These are phyloP conservation scores for Trichosporon ovoides DNA, from an alignment of 1,284 basidiomycete species.

Conservation along the genomic window DNA sequence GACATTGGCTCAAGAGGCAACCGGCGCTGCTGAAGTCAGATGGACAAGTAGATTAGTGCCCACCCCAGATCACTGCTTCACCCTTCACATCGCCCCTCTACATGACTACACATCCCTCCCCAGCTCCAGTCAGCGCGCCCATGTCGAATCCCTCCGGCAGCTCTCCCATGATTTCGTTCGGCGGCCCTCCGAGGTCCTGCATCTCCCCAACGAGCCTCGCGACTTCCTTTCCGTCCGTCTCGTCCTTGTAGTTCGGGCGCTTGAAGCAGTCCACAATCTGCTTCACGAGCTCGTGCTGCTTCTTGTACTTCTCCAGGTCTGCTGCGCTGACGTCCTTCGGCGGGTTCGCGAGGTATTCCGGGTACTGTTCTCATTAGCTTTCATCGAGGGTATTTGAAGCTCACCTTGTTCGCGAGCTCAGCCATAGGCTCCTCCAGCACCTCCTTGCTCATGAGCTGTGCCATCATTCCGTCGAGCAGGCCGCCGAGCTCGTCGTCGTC, in stretches of 20 bases:
- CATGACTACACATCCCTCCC: background rate
- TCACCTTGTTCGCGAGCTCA: slow-evolving; percentile 77
- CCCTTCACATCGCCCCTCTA: background rate
- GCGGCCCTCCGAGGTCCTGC: slow-evolving; percentile 69
- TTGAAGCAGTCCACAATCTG: slow-evolving; percentile 72
- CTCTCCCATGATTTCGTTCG: slow-evolving; percentile 83
- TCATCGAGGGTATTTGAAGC: slow-evolving; percentile 9
- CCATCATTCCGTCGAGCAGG: slow-evolving; percentile 87
- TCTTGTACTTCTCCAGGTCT: slow-evolving; percentile 65
- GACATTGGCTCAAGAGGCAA: no score
- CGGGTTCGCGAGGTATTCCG: slow-evolving; percentile 62
- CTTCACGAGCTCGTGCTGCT: slow-evolving; percentile 62
- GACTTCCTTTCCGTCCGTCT: slow-evolving; percentile 51
- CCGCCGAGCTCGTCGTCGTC: slow-evolving; percentile 65
- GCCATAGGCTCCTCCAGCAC: slow-evolving; percentile 87
- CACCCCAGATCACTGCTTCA: no score
- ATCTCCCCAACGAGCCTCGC: slow-evolving; percentile 37
- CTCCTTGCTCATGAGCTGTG: slow-evolving; percentile 88
- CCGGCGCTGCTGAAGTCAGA: no score
- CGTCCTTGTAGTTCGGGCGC: slow-evolving; percentile 60
- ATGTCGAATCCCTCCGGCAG: slow-evolving; percentile 66
- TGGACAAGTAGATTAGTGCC: no score
- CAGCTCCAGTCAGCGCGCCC: background rate
- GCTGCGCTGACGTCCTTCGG: slow-evolving; percentile 56
- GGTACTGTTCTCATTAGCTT: slow-evolving; percentile 62